phyloP scores from a whole-genome alignment of 495 filamentous ascomycete genomes.

The Friedmanniomyces simplex region DNA sequence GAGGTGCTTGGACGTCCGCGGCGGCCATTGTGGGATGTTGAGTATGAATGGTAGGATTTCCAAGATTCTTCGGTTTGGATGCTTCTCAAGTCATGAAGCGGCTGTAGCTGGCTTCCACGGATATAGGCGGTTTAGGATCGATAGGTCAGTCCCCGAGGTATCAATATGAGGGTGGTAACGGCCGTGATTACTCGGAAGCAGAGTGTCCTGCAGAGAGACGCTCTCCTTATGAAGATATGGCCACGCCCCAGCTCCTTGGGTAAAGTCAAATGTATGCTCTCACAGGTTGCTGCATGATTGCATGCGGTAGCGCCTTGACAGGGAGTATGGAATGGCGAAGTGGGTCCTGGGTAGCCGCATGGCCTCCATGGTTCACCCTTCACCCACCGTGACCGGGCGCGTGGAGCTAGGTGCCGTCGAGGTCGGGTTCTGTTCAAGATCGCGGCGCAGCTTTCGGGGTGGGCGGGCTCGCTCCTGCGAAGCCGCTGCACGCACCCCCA shows the following conservation, averaged over 20 bases:
- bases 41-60: neutral
- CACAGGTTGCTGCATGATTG: neutral
- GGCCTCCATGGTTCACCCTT: constrained; percentile 6
- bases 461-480: neutral
- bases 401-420: constrained; percentile 3
- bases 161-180: neutral
- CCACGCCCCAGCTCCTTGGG: neutral
- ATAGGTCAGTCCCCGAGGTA: no score
- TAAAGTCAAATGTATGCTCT: neutral
- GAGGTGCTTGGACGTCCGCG: constrained; percentile 15
- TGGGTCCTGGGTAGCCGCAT: neutral
- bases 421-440: constrained; percentile 1
- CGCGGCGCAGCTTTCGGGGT: neutral
- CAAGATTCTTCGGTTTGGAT: neutral
- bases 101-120: no score
- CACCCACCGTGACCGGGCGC: neutral
- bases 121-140: no score
- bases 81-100: no score
- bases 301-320: neutral
- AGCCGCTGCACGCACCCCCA: neutral
- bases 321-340: constrained; percentile 2
- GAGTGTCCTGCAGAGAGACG: neutral
- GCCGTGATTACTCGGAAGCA: neutral
- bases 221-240: neutral
- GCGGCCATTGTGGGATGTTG: constrained; percentile 13